Evolutionary conservation across 2,329 filamentous ascomycete species (phyloP).

Genomic region (Tetracladium maxilliforme): DNA sequence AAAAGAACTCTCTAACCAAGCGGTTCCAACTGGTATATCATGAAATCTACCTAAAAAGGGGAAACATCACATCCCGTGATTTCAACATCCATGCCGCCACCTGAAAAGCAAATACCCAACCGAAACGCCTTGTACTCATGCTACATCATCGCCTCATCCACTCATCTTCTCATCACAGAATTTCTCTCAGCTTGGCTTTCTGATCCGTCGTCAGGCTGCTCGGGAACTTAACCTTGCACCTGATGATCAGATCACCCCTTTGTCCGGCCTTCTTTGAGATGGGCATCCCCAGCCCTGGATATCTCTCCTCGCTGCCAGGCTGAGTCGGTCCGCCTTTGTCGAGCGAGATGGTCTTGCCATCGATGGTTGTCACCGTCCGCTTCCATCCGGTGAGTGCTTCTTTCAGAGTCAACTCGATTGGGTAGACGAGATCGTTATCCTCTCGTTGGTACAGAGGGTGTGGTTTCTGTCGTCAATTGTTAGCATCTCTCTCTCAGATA

Average conservation of each 20-base stretch:
- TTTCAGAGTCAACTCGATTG: conserved; percentile 72
- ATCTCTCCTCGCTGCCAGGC: conserved; percentile 68
- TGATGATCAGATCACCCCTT: conserved; percentile 77
- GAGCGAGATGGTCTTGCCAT: conserved; percentile 71
- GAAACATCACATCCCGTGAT: no score
- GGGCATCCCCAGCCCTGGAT: conserved; percentile 84
- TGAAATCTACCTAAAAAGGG: no score
- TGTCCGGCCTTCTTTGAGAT: conserved; percentile 77
- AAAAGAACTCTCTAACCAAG: no score
- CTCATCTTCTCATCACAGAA: conserved; percentile 48
- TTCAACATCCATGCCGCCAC: no score
- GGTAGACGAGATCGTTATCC: conserved; percentile 72
- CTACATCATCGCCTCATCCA: no score
- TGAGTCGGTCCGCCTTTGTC: conserved; percentile 74
- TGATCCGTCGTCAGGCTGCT: conserved; percentile 60
- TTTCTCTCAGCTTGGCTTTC: conserved; percentile 68
- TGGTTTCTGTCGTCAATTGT: conserved; percentile 52
- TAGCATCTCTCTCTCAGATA: conserved; percentile 16
- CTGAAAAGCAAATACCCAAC: no score
- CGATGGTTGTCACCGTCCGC: conserved; percentile 83
- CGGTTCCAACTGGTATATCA: no score
- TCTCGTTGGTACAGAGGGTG: conserved; percentile 76
- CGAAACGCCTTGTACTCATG: no score
- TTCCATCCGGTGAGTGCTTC: conserved; percentile 92
- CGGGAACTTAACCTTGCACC: conserved; percentile 88